These are phyloP conservation scores for Furcasterigmium furcatum DNA, from an alignment of 2,329 filamentous ascomycete species.

Conservation along the genomic window DNA sequence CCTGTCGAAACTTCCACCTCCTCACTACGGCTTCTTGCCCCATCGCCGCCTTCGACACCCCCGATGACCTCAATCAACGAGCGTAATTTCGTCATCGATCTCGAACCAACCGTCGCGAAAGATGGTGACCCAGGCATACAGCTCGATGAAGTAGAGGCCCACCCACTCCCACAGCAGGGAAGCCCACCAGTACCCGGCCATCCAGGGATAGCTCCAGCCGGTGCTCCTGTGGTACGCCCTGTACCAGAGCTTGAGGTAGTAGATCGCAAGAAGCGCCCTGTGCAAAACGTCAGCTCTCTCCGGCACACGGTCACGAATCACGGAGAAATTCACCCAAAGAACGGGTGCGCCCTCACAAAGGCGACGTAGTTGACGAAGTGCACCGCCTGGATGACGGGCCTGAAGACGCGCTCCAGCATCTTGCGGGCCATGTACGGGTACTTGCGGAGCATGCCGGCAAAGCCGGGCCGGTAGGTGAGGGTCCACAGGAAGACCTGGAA, in stretches of 20 bases:
- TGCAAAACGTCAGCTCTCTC: too few relatives aligned
- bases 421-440: slow-evolving; percentile 11
- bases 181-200: slow-evolving; percentile 3
- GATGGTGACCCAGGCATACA: slow-evolving; percentile 9
- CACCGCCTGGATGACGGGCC: slow-evolving; percentile 4
- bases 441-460: slow-evolving; percentile 6
- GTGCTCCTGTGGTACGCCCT: too few relatives aligned
- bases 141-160: slow-evolving; percentile 5
- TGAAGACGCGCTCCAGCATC: slow-evolving; percentile 8
- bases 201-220: slow-evolving; percentile 5
- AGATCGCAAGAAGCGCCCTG: too few relatives aligned
- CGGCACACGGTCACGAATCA: too few relatives aligned
- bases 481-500: slow-evolving; percentile 5
- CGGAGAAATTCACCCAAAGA: slow-evolving; percentile 5
- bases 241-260: too few relatives aligned
- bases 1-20: too few relatives aligned
- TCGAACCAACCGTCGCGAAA: slow-evolving; percentile 5
- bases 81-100: too few relatives aligned
- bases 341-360: slow-evolving; percentile 1
- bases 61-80: too few relatives aligned
- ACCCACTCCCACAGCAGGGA: slow-evolving; percentile 6
- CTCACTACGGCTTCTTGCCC: too few relatives aligned
- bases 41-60: too few relatives aligned
- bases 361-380: slow-evolving; percentile 5
- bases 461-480: slow-evolving; percentile 3